A percentile compares a stretch with the other conserved stretches of the same genome.
phyloP scores from a whole-genome alignment of 2,329 filamentous ascomycete species.

The Colletotrichum chlorophyti region DNA sequence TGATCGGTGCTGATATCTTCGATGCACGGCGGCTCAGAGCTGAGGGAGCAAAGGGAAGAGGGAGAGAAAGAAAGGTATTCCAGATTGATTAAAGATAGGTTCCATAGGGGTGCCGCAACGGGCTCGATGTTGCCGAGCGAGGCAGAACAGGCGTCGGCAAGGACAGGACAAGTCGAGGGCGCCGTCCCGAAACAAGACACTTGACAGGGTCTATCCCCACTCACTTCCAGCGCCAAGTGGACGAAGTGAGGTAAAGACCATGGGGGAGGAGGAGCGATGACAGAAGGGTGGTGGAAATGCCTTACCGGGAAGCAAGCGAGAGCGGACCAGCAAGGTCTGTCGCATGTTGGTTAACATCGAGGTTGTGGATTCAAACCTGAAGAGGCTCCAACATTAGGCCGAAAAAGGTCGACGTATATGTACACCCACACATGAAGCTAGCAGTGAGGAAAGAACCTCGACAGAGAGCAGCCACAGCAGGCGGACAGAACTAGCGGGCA shows the following conservation, averaged over 20 bases:
- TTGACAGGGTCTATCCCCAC: constrained; percentile 19
- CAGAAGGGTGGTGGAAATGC: not conserved
- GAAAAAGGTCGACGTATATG: too few relatives aligned
- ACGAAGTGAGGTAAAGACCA: constrained; percentile 12
- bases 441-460: not conserved
- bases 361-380: not conserved
- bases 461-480: not conserved
- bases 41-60: too few relatives aligned
- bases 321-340: not conserved
- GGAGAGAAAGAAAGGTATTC: too few relatives aligned
- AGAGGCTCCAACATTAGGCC: not conserved
- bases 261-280: constrained; percentile 6
- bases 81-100: too few relatives aligned
- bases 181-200: constrained; percentile 18
- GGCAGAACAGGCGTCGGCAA: too few relatives aligned
- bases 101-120: not conserved
- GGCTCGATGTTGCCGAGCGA: constrained; percentile 2
- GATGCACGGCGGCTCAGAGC: not conserved
- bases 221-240: constrained; percentile 1
- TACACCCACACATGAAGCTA: too few relatives aligned
- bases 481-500: constrained; percentile 11
- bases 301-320: constrained; percentile 1
- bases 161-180: constrained; percentile 11
- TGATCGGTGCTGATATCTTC: too few relatives aligned
- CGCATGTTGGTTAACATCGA: not conserved